Evolutionary conservation across 2,329 filamentous ascomycete genomes (phyloP).

Genomic region (Trichothecium sympodiale): DNA sequence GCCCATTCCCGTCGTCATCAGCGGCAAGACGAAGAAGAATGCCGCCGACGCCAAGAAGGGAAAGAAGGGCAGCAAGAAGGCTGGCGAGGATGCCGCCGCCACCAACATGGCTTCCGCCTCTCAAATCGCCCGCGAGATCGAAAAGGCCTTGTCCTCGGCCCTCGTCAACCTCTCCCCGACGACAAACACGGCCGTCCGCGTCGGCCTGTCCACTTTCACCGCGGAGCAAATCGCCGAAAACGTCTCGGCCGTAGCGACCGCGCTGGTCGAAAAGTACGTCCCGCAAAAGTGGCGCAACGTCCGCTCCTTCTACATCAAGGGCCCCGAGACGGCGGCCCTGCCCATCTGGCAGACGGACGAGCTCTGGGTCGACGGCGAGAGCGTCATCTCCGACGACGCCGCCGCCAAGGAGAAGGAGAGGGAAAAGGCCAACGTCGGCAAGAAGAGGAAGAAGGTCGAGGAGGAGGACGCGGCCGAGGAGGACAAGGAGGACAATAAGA

Average conservation of each 20-base stretch:
- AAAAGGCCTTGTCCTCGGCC: slow-evolving; percentile 64
- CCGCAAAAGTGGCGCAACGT: slow-evolving; percentile 83
- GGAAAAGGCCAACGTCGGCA: slow-evolving; percentile 49
- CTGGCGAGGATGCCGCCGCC: slow-evolving; percentile 20
- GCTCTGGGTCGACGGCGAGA: slow-evolving; percentile 72
- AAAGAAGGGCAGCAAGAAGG: slow-evolving; percentile 51
- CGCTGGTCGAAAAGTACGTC: slow-evolving; percentile 67
- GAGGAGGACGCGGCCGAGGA: slow-evolving; percentile 28
- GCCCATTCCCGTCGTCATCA: slow-evolving; percentile 66
- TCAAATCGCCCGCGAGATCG: slow-evolving; percentile 69
- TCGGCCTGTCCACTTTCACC: slow-evolving; percentile 66
- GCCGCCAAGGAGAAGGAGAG: slow-evolving; percentile 39
- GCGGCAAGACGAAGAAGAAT: slow-evolving; percentile 47
- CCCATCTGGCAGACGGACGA: slow-evolving; percentile 93
- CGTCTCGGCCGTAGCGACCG: slow-evolving; percentile 57
- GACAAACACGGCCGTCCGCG: slow-evolving; percentile 68
- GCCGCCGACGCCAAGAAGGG: slow-evolving; percentile 41
- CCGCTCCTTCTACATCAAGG: slow-evolving; percentile 80
- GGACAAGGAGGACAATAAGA: too few relatives aligned
- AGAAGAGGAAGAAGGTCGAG: slow-evolving; percentile 50
- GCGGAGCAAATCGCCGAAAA: slow-evolving; percentile 73
- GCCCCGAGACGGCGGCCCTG: slow-evolving; percentile 73
- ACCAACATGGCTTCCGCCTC: slow-evolving; percentile 42
- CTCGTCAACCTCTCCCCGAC: slow-evolving; percentile 70
- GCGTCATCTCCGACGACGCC: slow-evolving; percentile 55